These are phyloP conservation scores for Sherardia arvensis DNA, from an alignment of 257 asterid species.

Conservation along the genomic window DNA sequence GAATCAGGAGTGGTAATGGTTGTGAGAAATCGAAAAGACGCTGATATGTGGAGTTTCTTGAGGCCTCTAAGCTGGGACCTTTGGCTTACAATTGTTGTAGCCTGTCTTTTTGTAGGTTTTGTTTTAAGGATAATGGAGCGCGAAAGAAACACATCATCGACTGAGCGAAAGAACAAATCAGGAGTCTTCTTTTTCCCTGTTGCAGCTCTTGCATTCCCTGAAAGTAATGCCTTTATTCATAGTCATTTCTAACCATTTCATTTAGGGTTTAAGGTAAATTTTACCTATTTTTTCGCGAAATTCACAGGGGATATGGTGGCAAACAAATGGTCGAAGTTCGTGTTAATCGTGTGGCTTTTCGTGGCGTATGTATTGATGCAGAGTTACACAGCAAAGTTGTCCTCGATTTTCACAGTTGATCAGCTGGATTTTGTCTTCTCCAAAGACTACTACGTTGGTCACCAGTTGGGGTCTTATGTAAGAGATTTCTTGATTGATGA, in stretches of 20 bases:
- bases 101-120: conserved; percentile 23
- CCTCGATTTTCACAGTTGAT: conserved; percentile 47
- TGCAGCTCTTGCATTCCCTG: conserved; percentile 53
- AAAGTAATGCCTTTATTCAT: conserved; percentile 8
- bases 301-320: conserved; percentile 50
- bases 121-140: conserved; percentile 30
- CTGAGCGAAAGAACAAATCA: conserved; percentile 4
- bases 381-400: conserved; percentile 46
- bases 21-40: conserved; percentile 26
- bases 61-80: conserved; percentile 41
- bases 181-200: conserved; percentile 28
- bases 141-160: not conserved
- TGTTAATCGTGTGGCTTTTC: conserved; percentile 36
- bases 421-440: conserved; percentile 32
- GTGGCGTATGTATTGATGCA: conserved; percentile 45
- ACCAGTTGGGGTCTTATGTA: conserved; percentile 40
- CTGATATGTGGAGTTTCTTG: conserved; percentile 43
- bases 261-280: not conserved
- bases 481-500: conserved; percentile 16
- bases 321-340: conserved; percentile 32
- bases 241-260: not conserved
- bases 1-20: conserved; percentile 49
- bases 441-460: conserved; percentile 28
- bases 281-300: not conserved
- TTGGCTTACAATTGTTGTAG: conserved; percentile 25